Base-by-base conservation (phyloP, 306 rosid genomes). In the Sicyos baderoa region DNA sequence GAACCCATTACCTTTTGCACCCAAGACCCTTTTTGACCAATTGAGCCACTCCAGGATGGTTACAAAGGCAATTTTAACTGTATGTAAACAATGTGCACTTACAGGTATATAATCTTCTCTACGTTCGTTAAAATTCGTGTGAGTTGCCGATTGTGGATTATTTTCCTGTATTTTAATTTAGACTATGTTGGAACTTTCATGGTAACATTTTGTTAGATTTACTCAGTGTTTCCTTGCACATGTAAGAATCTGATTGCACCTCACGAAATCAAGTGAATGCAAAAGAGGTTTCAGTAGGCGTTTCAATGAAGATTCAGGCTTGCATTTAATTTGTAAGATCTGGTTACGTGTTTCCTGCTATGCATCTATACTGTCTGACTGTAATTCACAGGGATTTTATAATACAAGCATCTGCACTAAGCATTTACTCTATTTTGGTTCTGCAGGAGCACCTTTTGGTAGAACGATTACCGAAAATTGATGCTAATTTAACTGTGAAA, bases 301-400 rank as follows among this genome's bases (percentile, higher is more conserved):
- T 94, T 85, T 80, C 99, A 86, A 72, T 84, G 96, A 84, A 88
- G 97, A 85, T 91, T 84, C 84, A 82, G 94, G 89, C 96, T 90
- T 88, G 77, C 92, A 77, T 81, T 90, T 90, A 77, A 88, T 94
- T 90, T 86, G 99, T 90, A 94, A 94, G 99, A 90, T 87, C 91
- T 88, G 83, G 97, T 84, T 90, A 84, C 58, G 81, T 63, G 88
- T 87, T 64, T 71, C 72, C 29, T 74, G 25, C 77, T 54, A 76
- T 81, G 81, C 77, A 50, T 58, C 70, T 40, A 50, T 62, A 55
- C 70, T 45, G 78, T 73, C 50, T 63, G 67, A 51, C 32, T 54
- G 57, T 54, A 49, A 17, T 57, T 69, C n/a, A 54, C 11, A 3
- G 23, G 58, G 45, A 29, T 48, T 62, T 37, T 55, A 51, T 13